A percentile compares a stretch with the other conserved stretches of the same genome.
Conservation (phyloP, 2,329 filamentous ascomycete species). For the Botrytis elliptica region DNA sequence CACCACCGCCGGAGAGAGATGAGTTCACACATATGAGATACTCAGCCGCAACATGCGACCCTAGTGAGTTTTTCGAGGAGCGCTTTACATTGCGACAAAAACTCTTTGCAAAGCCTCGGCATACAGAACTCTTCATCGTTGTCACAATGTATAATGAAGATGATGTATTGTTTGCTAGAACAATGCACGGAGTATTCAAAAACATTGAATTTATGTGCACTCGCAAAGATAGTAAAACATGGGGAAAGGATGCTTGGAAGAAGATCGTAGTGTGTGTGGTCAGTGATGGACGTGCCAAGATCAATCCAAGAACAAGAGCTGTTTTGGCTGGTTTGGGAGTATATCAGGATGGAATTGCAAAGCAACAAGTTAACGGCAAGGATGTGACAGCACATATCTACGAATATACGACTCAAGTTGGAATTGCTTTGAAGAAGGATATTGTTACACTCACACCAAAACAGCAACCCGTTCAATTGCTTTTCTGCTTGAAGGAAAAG, state of each 20-base stretch:
- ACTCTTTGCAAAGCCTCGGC: slow-evolving; percentile 76
- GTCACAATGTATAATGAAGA: slow-evolving; percentile 99
- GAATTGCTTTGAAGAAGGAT: slow-evolving; percentile 92
- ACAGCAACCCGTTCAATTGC: slow-evolving; percentile 98
- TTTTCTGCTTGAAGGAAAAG: slow-evolving; percentile 97
- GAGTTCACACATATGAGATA: slow-evolving; percentile 93
- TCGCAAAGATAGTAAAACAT: slow-evolving; percentile 86
- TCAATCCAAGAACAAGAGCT: slow-evolving; percentile 90
- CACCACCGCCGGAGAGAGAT: slow-evolving; percentile 68
- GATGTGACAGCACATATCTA: slow-evolving; percentile 97
- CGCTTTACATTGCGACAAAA: slow-evolving; percentile 93
- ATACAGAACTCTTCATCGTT: slow-evolving; percentile 95
- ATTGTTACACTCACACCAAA: slow-evolving; percentile 98
- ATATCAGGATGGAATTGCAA: slow-evolving; percentile 97
- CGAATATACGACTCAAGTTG: slow-evolving; percentile 98
- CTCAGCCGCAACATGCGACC: slow-evolving; percentile 91
- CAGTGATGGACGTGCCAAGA: slow-evolving; percentile 88
- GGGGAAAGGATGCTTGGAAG: slow-evolving; percentile 97
- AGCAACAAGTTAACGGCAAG: slow-evolving; percentile 95
- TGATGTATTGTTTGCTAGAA: slow-evolving; percentile 92
- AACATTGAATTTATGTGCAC: slow-evolving; percentile 97
- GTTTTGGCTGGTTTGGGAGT: slow-evolving; percentile 95
- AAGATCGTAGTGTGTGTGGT: slow-evolving; percentile 99
- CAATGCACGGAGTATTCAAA: slow-evolving; percentile 98
- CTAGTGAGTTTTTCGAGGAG: slow-evolving; percentile 83